These are phyloP conservation scores for Ambrosia artemisiifolia DNA, from an alignment of 129 eudicot species.

Conservation along the genomic window DNA sequence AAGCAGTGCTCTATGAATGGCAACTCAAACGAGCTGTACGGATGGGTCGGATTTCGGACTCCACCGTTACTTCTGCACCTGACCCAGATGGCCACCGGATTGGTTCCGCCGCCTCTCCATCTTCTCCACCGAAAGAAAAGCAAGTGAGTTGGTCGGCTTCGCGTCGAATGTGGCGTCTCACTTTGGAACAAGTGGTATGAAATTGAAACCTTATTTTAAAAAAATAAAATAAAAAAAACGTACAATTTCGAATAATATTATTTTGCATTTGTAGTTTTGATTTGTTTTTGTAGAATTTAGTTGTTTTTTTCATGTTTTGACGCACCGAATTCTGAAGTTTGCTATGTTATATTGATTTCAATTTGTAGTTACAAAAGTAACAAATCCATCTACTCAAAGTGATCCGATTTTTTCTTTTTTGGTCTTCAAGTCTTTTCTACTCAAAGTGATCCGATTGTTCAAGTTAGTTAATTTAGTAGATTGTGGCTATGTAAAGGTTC, in stretches of 20 bases:
- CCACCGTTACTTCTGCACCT: no score
- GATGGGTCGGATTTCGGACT: no score
- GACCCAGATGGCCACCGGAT: no score
- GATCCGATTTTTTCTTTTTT: no score
- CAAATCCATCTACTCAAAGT: background rate
- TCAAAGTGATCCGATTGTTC: background rate
- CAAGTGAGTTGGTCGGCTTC: slow-evolving; percentile 62
- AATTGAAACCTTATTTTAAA: no score
- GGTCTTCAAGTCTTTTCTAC: no score
- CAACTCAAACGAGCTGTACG: no score
- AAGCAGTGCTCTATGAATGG: no score
- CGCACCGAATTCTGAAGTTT: background rate
- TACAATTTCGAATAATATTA: background rate
- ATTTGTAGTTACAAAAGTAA: no score
- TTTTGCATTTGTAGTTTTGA: background rate
- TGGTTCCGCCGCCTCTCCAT: no score
- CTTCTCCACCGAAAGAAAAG: no score
- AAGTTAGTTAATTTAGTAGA: background rate
- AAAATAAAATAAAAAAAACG: no score
- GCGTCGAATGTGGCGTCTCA: slow-evolving; percentile 61
- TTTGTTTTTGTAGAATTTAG: background rate
- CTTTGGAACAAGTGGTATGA: slow-evolving; percentile 92
- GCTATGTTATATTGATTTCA: background rate
- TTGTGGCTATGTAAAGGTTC: background rate
- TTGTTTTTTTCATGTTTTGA: background rate